Conservation (phyloP, 352 stramenopile species). For the Pythium rishiriense region DNA sequence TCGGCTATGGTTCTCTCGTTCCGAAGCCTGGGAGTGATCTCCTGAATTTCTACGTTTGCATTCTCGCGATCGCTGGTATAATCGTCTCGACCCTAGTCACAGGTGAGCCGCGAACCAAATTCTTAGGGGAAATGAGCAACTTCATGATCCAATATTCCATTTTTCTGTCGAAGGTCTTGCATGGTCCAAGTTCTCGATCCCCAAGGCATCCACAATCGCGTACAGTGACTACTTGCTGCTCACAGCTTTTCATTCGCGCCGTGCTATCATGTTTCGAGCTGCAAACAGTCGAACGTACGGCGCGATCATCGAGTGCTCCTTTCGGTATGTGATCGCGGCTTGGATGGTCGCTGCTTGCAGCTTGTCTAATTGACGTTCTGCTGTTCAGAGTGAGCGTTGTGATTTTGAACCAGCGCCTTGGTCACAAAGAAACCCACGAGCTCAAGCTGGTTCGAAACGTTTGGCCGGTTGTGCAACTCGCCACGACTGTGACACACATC, state of each 20-base stretch:
- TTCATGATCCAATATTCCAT: not conserved
- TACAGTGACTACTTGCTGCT: slow-evolving; percentile 55
- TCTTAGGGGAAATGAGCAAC: not conserved
- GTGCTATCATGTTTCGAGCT: slow-evolving; percentile 58
- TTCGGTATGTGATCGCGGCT: slow-evolving; percentile 32
- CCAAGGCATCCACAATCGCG: slow-evolving; percentile 44
- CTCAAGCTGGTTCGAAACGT: slow-evolving; percentile 59
- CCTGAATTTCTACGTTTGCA: slow-evolving; percentile 64
- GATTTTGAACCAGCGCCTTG: slow-evolving; percentile 44
- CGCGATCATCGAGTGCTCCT: slow-evolving; percentile 54
- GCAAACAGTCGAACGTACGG: slow-evolving; percentile 58
- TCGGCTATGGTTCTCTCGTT: slow-evolving; percentile 50
- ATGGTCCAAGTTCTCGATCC: slow-evolving; percentile 70
- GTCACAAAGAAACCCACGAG: slow-evolving; percentile 52
- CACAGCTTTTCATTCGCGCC: slow-evolving; percentile 49
- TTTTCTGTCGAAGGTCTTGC: slow-evolving; percentile 37
- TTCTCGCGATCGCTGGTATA: slow-evolving; percentile 43
- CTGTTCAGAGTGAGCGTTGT: slow-evolving; percentile 48
- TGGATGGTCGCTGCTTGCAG: not conserved
- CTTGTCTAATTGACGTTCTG: not conserved
- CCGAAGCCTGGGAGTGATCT: slow-evolving; percentile 44
- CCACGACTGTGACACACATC: slow-evolving; percentile 53
- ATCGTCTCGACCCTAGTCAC: slow-evolving; percentile 56
- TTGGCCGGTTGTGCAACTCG: slow-evolving; percentile 63
- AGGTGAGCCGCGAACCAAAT: slow-evolving; percentile 19